Conservation (phyloP, 208 protist species). For the Trypanosoma mega region DNA sequence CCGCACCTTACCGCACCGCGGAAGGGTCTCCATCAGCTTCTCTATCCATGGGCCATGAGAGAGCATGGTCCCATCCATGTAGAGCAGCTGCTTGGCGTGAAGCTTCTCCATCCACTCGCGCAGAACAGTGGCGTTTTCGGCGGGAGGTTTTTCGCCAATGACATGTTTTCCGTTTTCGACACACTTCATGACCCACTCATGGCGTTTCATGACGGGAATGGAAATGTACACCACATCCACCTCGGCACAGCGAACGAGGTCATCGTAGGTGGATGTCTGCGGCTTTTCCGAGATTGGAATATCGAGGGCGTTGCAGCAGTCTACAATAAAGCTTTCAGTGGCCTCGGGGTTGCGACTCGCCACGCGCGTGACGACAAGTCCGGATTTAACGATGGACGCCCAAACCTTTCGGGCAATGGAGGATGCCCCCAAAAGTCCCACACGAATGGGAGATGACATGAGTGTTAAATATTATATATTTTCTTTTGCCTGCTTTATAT, state of each 20-base stretch:
- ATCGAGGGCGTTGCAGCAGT: conserved; percentile 23
- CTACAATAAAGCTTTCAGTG: conserved; percentile 23
- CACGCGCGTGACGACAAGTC: conserved; percentile 37
- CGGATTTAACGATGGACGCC: conserved; percentile 33
- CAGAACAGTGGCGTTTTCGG: conserved; percentile 31
- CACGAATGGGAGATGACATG: conserved; percentile 16
- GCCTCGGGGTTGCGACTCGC: conserved; percentile 26
- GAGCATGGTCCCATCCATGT: conserved; percentile 66
- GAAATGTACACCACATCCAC: conserved; percentile 39
- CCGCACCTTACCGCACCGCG: conserved; percentile 16
- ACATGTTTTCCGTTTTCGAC: conserved; percentile 56
- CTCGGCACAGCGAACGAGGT: conserved; percentile 17
- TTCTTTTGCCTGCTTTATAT: no score
- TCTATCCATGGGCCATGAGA: conserved; percentile 42
- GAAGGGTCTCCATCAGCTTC: conserved; percentile 26
- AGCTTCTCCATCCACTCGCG: conserved; percentile 50
- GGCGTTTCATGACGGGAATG: conserved; percentile 37
- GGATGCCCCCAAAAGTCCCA: conserved; percentile 45
- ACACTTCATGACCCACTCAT: conserved; percentile 46
- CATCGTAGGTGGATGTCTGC: conserved; percentile 27
- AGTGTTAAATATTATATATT: neutral
- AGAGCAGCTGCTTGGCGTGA: conserved; percentile 35
- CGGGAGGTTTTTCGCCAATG: conserved; percentile 52
- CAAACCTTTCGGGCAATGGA: conserved; percentile 40
- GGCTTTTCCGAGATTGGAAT: conserved; percentile 24